Evolutionary conservation across 2,329 filamentous ascomycete species (phyloP), one percentile per base, ranked within the genome.

Genomic region (Stagonosporopsis cucurbitacearum): DNA sequence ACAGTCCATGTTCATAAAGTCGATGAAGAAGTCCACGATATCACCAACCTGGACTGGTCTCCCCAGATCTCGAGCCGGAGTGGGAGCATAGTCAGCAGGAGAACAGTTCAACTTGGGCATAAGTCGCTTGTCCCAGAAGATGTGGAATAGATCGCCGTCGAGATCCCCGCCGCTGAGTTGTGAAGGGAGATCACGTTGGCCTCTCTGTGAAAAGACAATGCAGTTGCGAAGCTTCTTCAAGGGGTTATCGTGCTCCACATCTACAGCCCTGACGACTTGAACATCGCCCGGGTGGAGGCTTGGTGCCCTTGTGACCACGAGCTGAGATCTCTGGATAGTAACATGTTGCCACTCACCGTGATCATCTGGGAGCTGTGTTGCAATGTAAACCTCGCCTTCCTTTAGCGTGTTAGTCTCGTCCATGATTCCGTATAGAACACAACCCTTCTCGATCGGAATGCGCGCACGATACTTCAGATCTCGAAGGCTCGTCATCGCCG

Each of bases 271-370:
- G 0, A 83, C 88, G 1, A 85, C 44, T 67, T 93, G 91, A 1
- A 96, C 82, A 67, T 96, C 92, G 0, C 92, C 92, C 0, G 91
- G 90, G 67, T 96, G 89, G 41, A 96, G 79, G 0, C 91, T 90
- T 0, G 92, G 92, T 1, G 88, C 90, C n/a, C 91, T 83, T 0
- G 91, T 92, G 22, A 96, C 81, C 0, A 92, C 74, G 6, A 92
- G 76, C 0, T 67, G 59, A 0, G 81, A 55, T 8, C 55, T 39
- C 5, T 62, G 46, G 13, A 72, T 40, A 4, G 58, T 52, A 9
- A 26, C 50, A 13, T 58, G 60, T 30, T 60, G 56, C 30, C 42
- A 20, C 7, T 57, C 54, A 2, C 63, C 65, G n/a, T 56, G 48
- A 1, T 66, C 66, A 17, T 75, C 65, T 13, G 75, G 65, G 42